phyloP scores from a whole-genome alignment of 768 basidiomycete genomes.

The Termitomyces eurrhizus region DNA sequence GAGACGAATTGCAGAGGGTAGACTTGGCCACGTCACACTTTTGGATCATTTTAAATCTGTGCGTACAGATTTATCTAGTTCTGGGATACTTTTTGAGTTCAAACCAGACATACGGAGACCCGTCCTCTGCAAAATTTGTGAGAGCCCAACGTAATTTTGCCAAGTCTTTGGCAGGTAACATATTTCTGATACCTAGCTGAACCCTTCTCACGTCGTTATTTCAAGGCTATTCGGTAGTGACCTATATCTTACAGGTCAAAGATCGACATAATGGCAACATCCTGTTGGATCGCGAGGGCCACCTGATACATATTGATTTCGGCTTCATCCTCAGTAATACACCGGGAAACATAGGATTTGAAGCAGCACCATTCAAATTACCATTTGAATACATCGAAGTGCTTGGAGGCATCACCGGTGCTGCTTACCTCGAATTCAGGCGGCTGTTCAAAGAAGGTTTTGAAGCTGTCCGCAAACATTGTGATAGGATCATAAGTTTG shows the following conservation, averaged over 20 bases:
- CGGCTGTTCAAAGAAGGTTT: constrained; percentile 90
- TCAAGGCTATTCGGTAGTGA: constrained; percentile 88
- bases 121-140: constrained; percentile 79
- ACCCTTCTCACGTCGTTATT: constrained; percentile 4
- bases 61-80: constrained; percentile 23
- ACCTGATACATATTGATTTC: constrained; percentile 96
- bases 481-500: constrained; percentile 91
- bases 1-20: constrained; percentile 73
- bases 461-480: constrained; percentile 91
- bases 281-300: constrained; percentile 90
- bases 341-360: constrained; percentile 96
- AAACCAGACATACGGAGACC: constrained; percentile 82
- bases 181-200: neutral
- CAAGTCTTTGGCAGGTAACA: constrained; percentile 78
- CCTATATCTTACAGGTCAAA: constrained; percentile 97
- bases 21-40: constrained; percentile 82
- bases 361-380: constrained; percentile 98
- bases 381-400: constrained; percentile 95
- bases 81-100: neutral
- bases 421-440: constrained; percentile 81
- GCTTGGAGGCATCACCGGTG: constrained; percentile 77
- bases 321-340: constrained; percentile 98
- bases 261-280: constrained; percentile 99
- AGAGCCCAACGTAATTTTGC: constrained; percentile 94
- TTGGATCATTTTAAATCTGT: constrained; percentile 91